A percentile compares a stretch with the other conserved stretches of the same genome.
Conservation (phyloP, 805 yeast genomes). For the Peterozyma xylosa region DNA sequence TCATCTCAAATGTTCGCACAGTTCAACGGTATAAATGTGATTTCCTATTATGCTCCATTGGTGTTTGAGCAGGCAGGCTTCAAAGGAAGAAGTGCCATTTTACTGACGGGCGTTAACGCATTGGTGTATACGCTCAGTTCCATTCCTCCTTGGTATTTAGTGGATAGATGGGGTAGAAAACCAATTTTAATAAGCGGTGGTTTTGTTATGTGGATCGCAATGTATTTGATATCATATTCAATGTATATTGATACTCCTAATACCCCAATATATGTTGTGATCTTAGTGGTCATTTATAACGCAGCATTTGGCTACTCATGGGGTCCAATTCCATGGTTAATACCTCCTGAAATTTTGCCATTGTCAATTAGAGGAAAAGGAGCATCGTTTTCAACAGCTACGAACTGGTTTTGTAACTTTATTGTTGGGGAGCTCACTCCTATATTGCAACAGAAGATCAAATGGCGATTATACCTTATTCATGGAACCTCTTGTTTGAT, state of each 20-base stretch:
- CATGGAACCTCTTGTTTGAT: conserved; percentile 61
- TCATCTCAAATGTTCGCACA: conserved; percentile 90
- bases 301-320: conserved; percentile 83
- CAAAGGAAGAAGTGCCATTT: conserved; percentile 78
- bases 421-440: conserved; percentile 91
- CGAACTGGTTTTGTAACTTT: conserved; percentile 88
- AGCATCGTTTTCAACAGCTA: conserved; percentile 79
- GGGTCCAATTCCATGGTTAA: conserved; percentile 90
- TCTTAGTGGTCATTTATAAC: conserved; percentile 67
- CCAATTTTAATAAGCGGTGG: conserved; percentile 72
- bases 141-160: conserved; percentile 83
- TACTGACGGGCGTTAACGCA: conserved; percentile 82
- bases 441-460: conserved; percentile 61
- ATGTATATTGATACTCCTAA: conserved; percentile 37
- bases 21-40: conserved; percentile 87
- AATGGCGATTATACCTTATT: conserved; percentile 72
- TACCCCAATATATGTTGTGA: conserved; percentile 68
- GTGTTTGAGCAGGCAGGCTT: conserved; percentile 95
- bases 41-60: conserved; percentile 87
- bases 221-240: conserved; percentile 55
- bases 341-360: conserved; percentile 79
- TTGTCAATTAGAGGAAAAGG: conserved; percentile 78
- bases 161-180: conserved; percentile 83
- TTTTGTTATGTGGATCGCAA: conserved; percentile 61
- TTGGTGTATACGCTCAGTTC: conserved; percentile 45